Base-by-base conservation (phyloP, 169 alveolate species). In the Neospora caninum region DNA sequence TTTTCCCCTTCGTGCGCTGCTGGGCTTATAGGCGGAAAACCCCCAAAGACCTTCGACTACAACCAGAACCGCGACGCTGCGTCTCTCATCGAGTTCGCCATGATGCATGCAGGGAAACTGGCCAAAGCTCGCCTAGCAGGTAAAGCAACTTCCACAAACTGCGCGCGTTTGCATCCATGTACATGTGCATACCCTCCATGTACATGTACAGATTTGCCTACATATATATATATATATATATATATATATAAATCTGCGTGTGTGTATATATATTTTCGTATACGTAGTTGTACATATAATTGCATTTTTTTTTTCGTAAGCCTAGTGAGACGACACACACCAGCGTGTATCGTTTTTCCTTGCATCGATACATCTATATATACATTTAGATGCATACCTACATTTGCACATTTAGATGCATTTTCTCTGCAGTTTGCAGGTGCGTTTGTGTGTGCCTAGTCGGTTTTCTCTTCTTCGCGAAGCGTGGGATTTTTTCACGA, bases 101-200 rank as follows among this genome's bases (percentile, higher is more conserved):
- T 88, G 39, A 70, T 41, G 67, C 92, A 88, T 34, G 69, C 67
- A 0, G 89, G 91, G 36, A 94, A 94, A 38, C 91, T 94, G 29
- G 94, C 95, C 31, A 88, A 45, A 34, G 94, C 93, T 29, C n/a
- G 95, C 25, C 89, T 94, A 6, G 94, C 88, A 13, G 94, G 94
- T 94, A 78, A n/a, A 78, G 31, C 22, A 43, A 43, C 7, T 10
- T 64, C 31, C 31, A 6, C 31, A 27, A 6, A 22, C 34, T 22
- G 18, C 13, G 83, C 34, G 34, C 34, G 39, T 31, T 22, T n/a
- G 45, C 45, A 38, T 2, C 1, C 86, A n/a, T 78, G 43, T n/a
- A 10, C 27, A n/a, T n/a, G 0, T 10, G 31, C 42, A 38, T 20
- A n/a, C 13, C 31, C 39, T 9, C 1, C 45, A 78, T 43, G 18